Evolutionary conservation across 1,139 yeast genomes (phyloP).

Genomic region (Diutina neorugosa): DNA sequence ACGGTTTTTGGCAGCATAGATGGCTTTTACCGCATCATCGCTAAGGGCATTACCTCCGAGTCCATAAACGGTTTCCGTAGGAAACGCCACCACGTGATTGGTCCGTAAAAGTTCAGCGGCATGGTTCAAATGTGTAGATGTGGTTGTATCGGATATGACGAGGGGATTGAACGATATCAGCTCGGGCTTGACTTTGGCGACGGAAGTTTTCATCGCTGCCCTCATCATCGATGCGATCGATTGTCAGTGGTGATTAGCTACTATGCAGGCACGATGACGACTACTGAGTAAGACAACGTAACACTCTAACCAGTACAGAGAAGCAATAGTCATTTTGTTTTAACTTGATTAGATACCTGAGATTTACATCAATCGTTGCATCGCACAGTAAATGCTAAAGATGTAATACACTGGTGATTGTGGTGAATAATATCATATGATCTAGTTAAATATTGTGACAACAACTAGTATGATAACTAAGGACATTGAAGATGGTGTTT

Average conservation of each 20-base stretch:
- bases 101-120: background rate
- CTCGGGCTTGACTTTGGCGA: background rate
- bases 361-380: too few relatives aligned
- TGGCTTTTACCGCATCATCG: slow-evolving; percentile 62
- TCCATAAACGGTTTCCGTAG: slow-evolving; percentile 96
- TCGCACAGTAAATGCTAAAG: too few relatives aligned
- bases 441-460: too few relatives aligned
- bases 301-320: too few relatives aligned
- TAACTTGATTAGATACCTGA: too few relatives aligned
- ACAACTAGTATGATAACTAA: too few relatives aligned
- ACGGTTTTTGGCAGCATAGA: slow-evolving; percentile 79
- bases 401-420: too few relatives aligned
- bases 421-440: too few relatives aligned
- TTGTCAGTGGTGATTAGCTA: background rate
- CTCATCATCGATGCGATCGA: background rate
- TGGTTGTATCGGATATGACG: background rate
- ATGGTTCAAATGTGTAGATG: background rate
- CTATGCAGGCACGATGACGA: background rate
- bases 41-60: slow-evolving; percentile 78
- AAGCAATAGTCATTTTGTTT: too few relatives aligned
- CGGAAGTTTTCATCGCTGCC: background rate
- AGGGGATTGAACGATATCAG: background rate
- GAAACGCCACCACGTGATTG: slow-evolving; percentile 70
- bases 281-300: too few relatives aligned
- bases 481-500: too few relatives aligned